Percentiles rank a stretch among this genome's conserved stretches.
Conservation (phyloP, 805 yeast species). For the Ogataea methylovora region DNA sequence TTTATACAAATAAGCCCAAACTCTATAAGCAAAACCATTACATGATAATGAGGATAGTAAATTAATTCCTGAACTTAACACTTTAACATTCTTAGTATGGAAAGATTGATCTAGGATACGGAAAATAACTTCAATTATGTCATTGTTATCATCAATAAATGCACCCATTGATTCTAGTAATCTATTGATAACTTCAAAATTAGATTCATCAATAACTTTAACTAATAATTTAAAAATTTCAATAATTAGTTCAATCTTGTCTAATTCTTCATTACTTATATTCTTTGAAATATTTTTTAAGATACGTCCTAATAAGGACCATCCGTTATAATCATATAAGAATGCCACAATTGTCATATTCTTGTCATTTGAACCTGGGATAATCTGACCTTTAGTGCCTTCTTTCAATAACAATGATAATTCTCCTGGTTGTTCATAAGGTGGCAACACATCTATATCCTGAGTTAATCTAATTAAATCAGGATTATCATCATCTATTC, state of each 20-base stretch:
- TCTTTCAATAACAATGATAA: slow-evolving; percentile 35
- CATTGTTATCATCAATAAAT: slow-evolving; percentile 21
- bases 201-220: slow-evolving; percentile 33
- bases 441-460: slow-evolving; percentile 39
- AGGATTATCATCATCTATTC: slow-evolving; percentile 45
- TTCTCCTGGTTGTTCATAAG: slow-evolving; percentile 38
- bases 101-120: slow-evolving; percentile 63
- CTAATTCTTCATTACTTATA: not conserved
- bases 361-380: slow-evolving; percentile 29
- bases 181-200: slow-evolving; percentile 18
- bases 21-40: slow-evolving; percentile 48
- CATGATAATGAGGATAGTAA: slow-evolving; percentile 41
- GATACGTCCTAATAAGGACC: slow-evolving; percentile 78
- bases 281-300: slow-evolving; percentile 50
- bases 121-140: slow-evolving; percentile 46
- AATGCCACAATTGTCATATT: slow-evolving; percentile 46
- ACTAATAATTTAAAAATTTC: slow-evolving; percentile 47
- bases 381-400: slow-evolving; percentile 64
- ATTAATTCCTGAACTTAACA: slow-evolving; percentile 38
- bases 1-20: slow-evolving; percentile 72
- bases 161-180: slow-evolving; percentile 27
- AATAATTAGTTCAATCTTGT: slow-evolving; percentile 31
- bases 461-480: slow-evolving; percentile 37
- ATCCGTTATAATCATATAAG: slow-evolving; percentile 70
- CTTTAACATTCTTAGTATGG: slow-evolving; percentile 41